Evolutionary conservation across 192 early-diverging fungal genomes (phyloP), one percentile per base, ranked within the genome.

Genomic region (Chytriomyces sp.): DNA sequence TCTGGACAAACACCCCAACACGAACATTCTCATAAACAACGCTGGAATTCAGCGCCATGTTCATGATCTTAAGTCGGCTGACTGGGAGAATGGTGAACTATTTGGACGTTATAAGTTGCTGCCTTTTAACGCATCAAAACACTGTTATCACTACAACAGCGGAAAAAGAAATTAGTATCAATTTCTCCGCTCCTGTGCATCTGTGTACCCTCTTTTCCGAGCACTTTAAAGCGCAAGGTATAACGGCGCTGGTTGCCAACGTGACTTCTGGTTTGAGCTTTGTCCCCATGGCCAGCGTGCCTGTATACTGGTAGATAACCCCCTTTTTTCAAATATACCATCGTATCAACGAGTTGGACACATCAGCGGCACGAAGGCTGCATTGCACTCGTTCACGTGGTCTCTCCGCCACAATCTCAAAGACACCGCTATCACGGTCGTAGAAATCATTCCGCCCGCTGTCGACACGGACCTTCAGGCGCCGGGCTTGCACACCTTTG

Each of bases 181-280:
- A 78, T 56, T 49, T 72, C 57, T 19, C 37, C 40, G 77, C 74
- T 3, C 52, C 75, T 5, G 17, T 77, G 5, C 74, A 78, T 61
- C 58, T 78, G 4, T 31, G 64, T 6, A 12, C 36, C n/a, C 64
- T 77, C n/a, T 52, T 73, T 17, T 41, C 66, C 54, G 44, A 64
- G 38, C 77, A 78, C 60, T 59, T 73, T 17, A 17, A 65, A 26
- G 54, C 26, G n/a, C n/a, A n/a, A n/a, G n/a, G n/a, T n/a, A n/a
- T n/a, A 28, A 39, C 59, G 28, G 52, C 73, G 25, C 57, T 64
- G 1, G 52, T 78, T 52, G 33, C 52, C 7, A 73, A 37, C 34
- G 77, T 78, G 5, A 58, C 67, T 25, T 78, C 75, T 14, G 77
- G 77, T 5, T 34, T 78, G 7, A 19, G 75, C n/a, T 78, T 77